Evolutionary conservation across 345 rosid genomes (phyloP).

Genomic region (Citropsis articulata): DNA sequence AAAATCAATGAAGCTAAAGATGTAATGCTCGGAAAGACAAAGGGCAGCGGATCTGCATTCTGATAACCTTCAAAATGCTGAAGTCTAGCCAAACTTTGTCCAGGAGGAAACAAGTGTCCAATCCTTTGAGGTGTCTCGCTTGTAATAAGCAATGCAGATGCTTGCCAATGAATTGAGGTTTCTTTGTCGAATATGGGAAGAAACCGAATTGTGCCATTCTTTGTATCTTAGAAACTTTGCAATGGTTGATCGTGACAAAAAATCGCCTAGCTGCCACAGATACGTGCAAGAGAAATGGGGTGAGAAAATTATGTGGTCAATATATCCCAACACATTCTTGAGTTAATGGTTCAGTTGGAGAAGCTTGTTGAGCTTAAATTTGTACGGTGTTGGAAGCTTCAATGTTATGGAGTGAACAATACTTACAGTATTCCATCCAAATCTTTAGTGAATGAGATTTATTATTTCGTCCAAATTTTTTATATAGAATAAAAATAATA

Average conservation of each 20-base stretch:
- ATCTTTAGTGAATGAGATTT: too few species aligned
- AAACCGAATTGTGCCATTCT: not conserved
- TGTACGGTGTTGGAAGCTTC: not conserved
- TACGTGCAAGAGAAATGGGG: not conserved
- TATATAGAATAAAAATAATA: too few species aligned
- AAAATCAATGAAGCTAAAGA: slow-evolving; percentile 91
- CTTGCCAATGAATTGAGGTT: not conserved
- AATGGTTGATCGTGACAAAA: not conserved
- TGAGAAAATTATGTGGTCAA: not conserved
- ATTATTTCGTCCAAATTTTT: too few species aligned
- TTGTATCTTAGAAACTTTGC: not conserved
- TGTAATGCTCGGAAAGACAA: slow-evolving; percentile 72
- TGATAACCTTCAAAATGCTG: slow-evolving; percentile 14
- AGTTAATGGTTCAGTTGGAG: not conserved
- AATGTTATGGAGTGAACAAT: not conserved
- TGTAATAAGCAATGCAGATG: not conserved
- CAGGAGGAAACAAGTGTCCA: not conserved
- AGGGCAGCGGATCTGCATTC: slow-evolving; percentile 66
- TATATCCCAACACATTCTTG: not conserved
- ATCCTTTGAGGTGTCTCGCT: not conserved
- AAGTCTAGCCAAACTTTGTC: not conserved
- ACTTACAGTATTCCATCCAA: not conserved
- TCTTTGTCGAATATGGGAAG: not conserved
- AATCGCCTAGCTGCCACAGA: not conserved
- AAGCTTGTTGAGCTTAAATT: not conserved